Base-by-base conservation (phyloP, 1,139 yeast genomes). In the Arxiozyma slooffiae region DNA sequence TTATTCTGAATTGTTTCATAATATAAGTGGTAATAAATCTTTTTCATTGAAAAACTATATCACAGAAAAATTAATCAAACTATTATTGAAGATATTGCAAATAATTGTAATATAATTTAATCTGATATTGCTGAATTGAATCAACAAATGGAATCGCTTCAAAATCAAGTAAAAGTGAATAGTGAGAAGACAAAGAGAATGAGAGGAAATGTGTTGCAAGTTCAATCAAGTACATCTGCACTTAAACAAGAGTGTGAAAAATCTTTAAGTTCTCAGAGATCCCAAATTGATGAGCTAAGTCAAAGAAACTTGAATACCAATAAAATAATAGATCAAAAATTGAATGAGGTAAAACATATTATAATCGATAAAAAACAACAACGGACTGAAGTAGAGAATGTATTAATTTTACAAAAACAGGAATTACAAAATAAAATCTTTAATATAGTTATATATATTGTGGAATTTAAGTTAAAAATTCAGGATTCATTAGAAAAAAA, bases 391-490 rank as follows among this genome's bases (percentile, higher is more conserved):
- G 61, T 78, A 48, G 68, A 72, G 49, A 76, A 73, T 52, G 72
- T 74, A 17, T 69, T 82, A 23, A 70, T 73, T 49, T 71, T 72
- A 43, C 73, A 78, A 48, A 73, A 81, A 43, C 74, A 73, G 49
- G 69, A 67, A 16, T 68, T 84, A 59, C 77, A 76, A 55, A 75
- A 76, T 47, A 77, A 78, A 53, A 76, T 82, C 38, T 78, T 76
- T 54, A 73, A 74, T 53, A 74, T 82, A 60, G 77, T 85, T 51
- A 80, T 81, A 52, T 72, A 69, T 50, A 77, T 81, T 40, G 78
- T 84, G 50, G 76, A 73, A 47, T 82, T 85, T 68, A 86, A 85
- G 68, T 68, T 81, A 51, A 78, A 76, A 51, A 74, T 85, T 46
- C 90, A 84, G 61, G 74, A 75, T 36, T 73, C 78, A 41, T 68